These are phyloP conservation scores for Hypoxylon sp. DNA, from an alignment of 2,329 filamentous ascomycete genomes.

Conservation along the genomic window DNA sequence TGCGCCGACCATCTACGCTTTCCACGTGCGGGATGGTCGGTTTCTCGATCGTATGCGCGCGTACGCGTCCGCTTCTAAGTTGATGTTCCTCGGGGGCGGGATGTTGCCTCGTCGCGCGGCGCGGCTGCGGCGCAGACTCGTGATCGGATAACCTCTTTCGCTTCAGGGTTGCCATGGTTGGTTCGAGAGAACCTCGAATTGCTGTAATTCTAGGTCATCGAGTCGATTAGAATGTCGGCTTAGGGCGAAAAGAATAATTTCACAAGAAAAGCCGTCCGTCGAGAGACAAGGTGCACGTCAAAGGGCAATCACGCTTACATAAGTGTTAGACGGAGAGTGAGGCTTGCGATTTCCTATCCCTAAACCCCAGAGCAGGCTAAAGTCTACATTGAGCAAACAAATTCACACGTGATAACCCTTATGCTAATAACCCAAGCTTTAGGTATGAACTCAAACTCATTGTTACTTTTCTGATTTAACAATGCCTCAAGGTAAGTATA, in stretches of 20 bases:
- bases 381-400: not conserved
- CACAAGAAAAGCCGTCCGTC: not conserved
- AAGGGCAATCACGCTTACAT: conserved; percentile 32
- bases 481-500: no score
- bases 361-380: no score
- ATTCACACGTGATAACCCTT: conserved; percentile 42
- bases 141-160: conserved; percentile 45
- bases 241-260: not conserved
- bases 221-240: not conserved
- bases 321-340: conserved; percentile 15
- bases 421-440: conserved; percentile 1
- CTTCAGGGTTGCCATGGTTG: conserved; percentile 49
- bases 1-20: conserved; percentile 11
- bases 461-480: no score
- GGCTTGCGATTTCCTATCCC: not conserved
- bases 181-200: not conserved
- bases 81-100: conserved; percentile 38
- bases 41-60: conserved; percentile 35
- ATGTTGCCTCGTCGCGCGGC: conserved; percentile 48
- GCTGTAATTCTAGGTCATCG: not conserved
- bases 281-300: not conserved
- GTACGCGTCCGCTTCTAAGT: conserved; percentile 47
- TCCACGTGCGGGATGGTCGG: conserved; percentile 8
- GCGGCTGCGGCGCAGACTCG: conserved; percentile 30
- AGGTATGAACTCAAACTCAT: not conserved